Evolutionary conservation across 768 basidiomycete species (phyloP).

Genomic region (Favolaschia claudopus): DNA sequence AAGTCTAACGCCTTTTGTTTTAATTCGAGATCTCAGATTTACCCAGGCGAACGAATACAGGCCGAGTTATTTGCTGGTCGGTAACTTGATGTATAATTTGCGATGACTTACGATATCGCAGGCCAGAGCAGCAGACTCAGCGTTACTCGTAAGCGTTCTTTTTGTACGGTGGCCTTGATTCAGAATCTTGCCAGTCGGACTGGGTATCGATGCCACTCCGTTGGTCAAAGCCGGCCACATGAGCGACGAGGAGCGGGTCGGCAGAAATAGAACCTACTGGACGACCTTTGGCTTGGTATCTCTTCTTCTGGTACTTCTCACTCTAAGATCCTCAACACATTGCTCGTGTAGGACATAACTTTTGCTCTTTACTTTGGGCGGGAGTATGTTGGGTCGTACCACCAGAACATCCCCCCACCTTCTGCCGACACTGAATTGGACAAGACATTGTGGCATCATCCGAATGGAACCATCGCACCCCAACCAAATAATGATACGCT

Average conservation of each 20-base stretch:
- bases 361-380: conserved; percentile 55
- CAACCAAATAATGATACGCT: conserved; percentile 32
- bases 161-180: not conserved
- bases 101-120: not conserved
- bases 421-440: conserved; percentile 44
- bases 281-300: conserved; percentile 40
- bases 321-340: not conserved
- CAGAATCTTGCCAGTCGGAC: conserved; percentile 39
- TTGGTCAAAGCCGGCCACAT: conserved; percentile 49
- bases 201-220: conserved; percentile 45
- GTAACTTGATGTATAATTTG: not conserved
- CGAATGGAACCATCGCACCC: conserved; percentile 34
- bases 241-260: conserved; percentile 41
- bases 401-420: conserved; percentile 39
- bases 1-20: too few species aligned
- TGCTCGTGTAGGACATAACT: conserved; percentile 42
- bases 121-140: conserved; percentile 18
- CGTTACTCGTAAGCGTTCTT: conserved; percentile 15
- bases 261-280: conserved; percentile 52
- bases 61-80: conserved; percentile 28
- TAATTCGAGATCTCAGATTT: too few species aligned
- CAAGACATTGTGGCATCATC: conserved; percentile 38
- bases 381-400: conserved; percentile 42
- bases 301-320: not conserved
- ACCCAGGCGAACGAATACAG: conserved; percentile 24